Evolutionary conservation across 2,329 filamentous ascomycete species (phyloP).

Genomic region (Aspergillus udagawae): DNA sequence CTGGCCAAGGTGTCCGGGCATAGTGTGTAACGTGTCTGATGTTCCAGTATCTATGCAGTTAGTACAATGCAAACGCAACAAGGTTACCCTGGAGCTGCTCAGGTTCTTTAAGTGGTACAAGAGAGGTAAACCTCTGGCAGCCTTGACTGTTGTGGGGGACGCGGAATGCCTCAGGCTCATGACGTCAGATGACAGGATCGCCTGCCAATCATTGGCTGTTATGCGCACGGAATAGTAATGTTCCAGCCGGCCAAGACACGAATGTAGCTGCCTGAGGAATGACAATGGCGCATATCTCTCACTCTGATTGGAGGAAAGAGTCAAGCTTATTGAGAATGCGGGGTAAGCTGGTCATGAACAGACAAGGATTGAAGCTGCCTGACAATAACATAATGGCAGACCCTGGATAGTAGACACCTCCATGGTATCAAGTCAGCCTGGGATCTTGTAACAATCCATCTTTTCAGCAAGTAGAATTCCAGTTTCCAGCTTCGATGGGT

Average conservation of each 20-base stretch:
- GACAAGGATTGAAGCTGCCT: no score
- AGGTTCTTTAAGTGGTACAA: neutral
- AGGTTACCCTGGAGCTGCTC: neutral
- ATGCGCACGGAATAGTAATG: neutral
- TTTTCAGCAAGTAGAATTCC: no score
- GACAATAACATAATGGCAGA: no score
- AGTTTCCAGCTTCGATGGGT: neutral
- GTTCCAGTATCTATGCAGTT: neutral
- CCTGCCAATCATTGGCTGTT: neutral
- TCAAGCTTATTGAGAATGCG: neutral
- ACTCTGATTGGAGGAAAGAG: neutral
- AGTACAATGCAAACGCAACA: neutral
- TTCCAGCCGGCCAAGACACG: neutral
- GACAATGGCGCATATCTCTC: neutral
- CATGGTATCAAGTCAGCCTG: no score
- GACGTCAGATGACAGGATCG: neutral
- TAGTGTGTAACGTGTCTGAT: slow-evolving; percentile 3
- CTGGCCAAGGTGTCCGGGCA: slow-evolving; percentile 28
- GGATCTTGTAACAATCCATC: no score
- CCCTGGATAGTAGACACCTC: no score
- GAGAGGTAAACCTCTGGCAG: no score
- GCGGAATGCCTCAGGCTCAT: neutral
- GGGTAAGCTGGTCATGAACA: neutral
- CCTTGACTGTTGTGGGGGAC: no score
- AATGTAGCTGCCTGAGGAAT: neutral